Base-by-base conservation (phyloP, 192 early-diverging fungal species). In the Coemansia sp. region DNA sequence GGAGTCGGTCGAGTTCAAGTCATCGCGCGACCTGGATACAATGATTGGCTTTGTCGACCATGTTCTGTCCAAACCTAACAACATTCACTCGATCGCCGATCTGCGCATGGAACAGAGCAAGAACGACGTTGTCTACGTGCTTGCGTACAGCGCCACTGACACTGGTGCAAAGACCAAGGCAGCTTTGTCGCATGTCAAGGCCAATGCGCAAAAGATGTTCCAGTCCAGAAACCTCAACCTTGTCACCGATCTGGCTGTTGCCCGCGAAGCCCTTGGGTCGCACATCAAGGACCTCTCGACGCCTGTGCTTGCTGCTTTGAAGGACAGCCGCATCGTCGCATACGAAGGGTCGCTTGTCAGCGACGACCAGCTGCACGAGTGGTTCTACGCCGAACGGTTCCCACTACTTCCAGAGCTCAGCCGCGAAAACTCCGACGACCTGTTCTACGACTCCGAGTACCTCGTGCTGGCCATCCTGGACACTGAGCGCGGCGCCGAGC, bases 391-490 rank as follows among this genome's bases (percentile, higher is more conserved):
- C 33, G 83, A 89, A 67, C 85, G 86, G 44, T 81, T 83, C 56
- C 84, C 90, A 13, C 60, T 90, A 22, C 81, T 90, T 11, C 76
- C 87, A 2, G 67, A 82, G 30, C 60, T 94, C 15, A 78, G 72
- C n/a, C 76, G 82, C 51, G 74, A 78, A 23, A 93, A 91, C 57
- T 78, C 88, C 14, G 84, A 87, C 33, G 76, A 81, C 2, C 80
- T 91, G 61, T 78, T 94, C 61, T 81, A 85, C 27, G 79, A 85
- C 46, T 71, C 84, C 18, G 80, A 83, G 45, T 70, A 84, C 48
- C 66, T 93, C 1, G 81, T 90, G 0, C 65, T 95, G 59, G 83
- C 74, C 4, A 56, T 92, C 3, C 65, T 92, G 15, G 82, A 87
- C 58, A 34, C 69, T n/a, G 53, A 61, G 44, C 34, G 33, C 8